Percentiles rank a stretch among this genome's conserved stretches.
These are phyloP conservation scores for Avena insularis DNA, from an alignment of 176 grass and related monocot genomes.

Conservation along the genomic window DNA sequence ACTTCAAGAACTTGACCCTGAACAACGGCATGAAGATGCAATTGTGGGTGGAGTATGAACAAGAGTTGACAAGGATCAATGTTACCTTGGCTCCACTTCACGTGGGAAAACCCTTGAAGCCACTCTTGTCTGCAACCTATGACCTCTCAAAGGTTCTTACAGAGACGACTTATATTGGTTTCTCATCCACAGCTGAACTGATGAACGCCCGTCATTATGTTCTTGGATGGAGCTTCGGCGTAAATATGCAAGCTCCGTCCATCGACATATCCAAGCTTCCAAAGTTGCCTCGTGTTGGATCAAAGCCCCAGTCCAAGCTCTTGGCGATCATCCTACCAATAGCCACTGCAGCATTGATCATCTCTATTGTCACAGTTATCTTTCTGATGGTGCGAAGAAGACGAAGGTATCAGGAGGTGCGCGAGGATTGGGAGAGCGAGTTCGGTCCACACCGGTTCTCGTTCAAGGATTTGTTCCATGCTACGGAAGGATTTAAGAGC, in stretches of 20 bases:
- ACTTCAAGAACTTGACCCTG: not conserved
- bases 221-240: conserved; percentile 52
- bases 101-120: not conserved
- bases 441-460: conserved; percentile 45
- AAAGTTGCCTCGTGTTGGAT: not conserved
- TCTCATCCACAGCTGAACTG: not conserved
- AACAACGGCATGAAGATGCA: not conserved
- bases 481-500: conserved; percentile 41
- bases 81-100: conserved; percentile 44
- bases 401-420: conserved; percentile 36
- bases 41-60: not conserved
- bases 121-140: not conserved
- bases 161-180: not conserved
- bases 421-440: conserved; percentile 50
- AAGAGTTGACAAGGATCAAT: conserved; percentile 15
- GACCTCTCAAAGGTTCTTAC: conserved; percentile 42
- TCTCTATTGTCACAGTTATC: not conserved
- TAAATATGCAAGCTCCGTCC: conserved; percentile 26
- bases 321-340: conserved; percentile 27
- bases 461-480: conserved; percentile 25
- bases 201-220: conserved; percentile 32
- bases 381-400: conserved; percentile 3
- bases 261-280: conserved; percentile 43
- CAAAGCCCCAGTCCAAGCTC: conserved; percentile 28
- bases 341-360: conserved; percentile 25